Evolutionary conservation across 2,329 filamentous ascomycete genomes (phyloP), one percentile per base, ranked within the genome.

Genomic region (Xenosphaeropsis pyriputrescens): DNA sequence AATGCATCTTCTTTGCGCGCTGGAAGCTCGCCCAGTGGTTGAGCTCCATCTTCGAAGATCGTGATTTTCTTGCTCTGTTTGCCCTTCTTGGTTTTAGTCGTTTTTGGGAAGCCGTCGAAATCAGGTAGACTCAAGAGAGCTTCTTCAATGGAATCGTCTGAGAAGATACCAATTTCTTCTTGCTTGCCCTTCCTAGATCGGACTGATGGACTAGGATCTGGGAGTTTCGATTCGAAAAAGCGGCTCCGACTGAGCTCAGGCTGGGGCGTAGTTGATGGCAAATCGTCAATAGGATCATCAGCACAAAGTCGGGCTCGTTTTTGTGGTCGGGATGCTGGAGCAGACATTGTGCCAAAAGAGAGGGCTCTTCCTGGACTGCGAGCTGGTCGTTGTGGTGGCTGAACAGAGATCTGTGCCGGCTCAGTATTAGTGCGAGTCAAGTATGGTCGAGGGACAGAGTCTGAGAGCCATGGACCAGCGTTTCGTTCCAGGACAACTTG

Each of bases 401-500:
- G 55, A 37, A 48, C 50, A 13, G 54, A 43, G 34, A 49, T 52
- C 33, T 51, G 50, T 29, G 54, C 60, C n/a, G 51, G 29, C 36
- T 45, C 35, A 4, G 49, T 47, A 18, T 30, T 34, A 31, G 47
- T 41, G 18, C 45, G 48, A 29, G 46, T 38, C 14, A 54, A 39
- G 35, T 49, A 50, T 32, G 47, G 46, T 35, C 45, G 47, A 50
- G 41, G 62, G 18, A 62, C 63, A 37, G 65, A 59, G 32, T 62
- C 65, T 18, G 71, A 62, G 35, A 63, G 60, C 75, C 74, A 79
- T 11, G 68, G 66, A 16, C 52, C 60, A 36, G 60, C 58, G 50
- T 76, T 68, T 32, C 66, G 60, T 42, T 70, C 60, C 17, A 81
- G 56, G 9, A 77, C 54, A 18, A 63, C 61, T 51, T 74, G 71